These are phyloP conservation scores for Rugonectria rugulosa DNA, from an alignment of 2,329 filamentous ascomycete genomes.

Conservation along the genomic window DNA sequence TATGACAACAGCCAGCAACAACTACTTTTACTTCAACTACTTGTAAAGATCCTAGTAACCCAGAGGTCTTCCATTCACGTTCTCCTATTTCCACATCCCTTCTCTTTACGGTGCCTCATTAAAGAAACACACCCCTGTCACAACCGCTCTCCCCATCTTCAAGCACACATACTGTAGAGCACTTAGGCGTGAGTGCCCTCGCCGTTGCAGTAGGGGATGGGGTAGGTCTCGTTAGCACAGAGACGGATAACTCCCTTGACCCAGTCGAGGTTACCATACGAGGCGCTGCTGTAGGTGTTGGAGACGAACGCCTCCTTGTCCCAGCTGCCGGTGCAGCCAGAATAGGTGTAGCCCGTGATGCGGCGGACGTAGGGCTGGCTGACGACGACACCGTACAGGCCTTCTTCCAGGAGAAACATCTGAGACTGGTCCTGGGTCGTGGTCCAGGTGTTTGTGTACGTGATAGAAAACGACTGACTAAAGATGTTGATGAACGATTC, in stretches of 20 bases:
- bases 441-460: conserved; percentile 26
- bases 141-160: no score
- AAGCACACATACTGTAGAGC: no score
- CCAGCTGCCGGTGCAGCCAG: conserved; percentile 25
- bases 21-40: no score
- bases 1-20: no score
- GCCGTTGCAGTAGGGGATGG: conserved; percentile 32
- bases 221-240: conserved; percentile 31
- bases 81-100: no score
- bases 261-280: conserved; percentile 30
- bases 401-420: conserved; percentile 23
- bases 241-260: conserved; percentile 35
- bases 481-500: no score
- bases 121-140: no score
- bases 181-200: no score
- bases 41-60: no score
- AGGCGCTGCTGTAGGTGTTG: conserved; percentile 28
- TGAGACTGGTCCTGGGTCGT: conserved; percentile 26
- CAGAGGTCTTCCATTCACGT: no score
- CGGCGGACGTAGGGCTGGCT: conserved; percentile 35
- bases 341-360: conserved; percentile 23
- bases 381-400: conserved; percentile 31
- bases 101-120: no score
- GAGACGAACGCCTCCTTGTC: conserved; percentile 23
- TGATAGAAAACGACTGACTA: conserved; percentile 16